phyloP scores from a whole-genome alignment of 2,329 filamentous ascomycete species.

The Cytospora piceae region DNA sequence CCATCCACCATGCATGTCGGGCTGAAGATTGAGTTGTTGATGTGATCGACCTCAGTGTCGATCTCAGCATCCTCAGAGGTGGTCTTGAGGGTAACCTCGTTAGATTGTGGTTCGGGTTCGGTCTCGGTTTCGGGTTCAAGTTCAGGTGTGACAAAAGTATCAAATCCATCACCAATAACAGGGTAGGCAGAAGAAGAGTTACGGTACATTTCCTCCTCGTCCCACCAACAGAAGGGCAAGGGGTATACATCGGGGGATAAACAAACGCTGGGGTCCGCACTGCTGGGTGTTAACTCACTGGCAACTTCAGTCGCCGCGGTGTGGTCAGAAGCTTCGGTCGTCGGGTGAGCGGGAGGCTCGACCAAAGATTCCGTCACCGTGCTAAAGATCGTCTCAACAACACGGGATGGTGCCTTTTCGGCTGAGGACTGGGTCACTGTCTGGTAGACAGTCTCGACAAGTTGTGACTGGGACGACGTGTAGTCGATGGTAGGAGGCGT shows the following conservation, averaged over 20 bases:
- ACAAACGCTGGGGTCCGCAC: constrained; percentile 27
- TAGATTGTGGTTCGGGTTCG: constrained; percentile 24
- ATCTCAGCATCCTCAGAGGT: constrained; percentile 11
- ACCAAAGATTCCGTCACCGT: constrained; percentile 27
- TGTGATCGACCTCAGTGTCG: constrained; percentile 5
- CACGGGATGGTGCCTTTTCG: constrained; percentile 12
- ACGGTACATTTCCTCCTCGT: background rate
- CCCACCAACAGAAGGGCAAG: constrained; percentile 8
- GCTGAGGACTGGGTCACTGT: constrained; percentile 13
- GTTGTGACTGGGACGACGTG: constrained; percentile 1
- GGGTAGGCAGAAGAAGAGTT: constrained; percentile 1
- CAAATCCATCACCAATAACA: constrained; percentile 11
- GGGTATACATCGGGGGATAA: constrained; percentile 23
- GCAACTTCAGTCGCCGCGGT: constrained; percentile 8
- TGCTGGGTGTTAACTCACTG: constrained; percentile 27
- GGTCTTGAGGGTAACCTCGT: constrained; percentile 25
- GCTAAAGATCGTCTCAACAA: constrained; percentile 30
- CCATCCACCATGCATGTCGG: background rate
- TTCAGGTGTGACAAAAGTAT: constrained; percentile 16
- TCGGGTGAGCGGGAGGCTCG: constrained; percentile 11
- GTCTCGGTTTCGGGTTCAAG: constrained; percentile 9
- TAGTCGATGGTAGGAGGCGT: constrained; percentile 16
- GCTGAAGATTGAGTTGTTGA: background rate
- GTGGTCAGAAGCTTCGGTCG: constrained; percentile 12
- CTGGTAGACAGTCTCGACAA: constrained; percentile 28